Conservation (phyloP, 805 yeast species). For the Starmera caribaea region DNA sequence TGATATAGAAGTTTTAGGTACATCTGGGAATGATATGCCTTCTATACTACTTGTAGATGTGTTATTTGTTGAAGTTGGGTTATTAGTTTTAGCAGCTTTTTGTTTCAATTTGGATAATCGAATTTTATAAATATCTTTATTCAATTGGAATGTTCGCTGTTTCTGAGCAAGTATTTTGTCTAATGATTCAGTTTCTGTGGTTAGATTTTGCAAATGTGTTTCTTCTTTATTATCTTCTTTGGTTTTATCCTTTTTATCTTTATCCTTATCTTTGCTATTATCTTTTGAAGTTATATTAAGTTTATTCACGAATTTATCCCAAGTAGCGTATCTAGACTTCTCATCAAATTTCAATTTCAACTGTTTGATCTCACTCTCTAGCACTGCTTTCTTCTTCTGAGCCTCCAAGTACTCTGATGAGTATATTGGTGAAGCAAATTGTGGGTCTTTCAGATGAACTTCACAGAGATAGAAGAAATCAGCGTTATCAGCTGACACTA, state of each 20-base stretch:
- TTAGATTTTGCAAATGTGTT: slow-evolving; percentile 8
- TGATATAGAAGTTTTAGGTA: no score
- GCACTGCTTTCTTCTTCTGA: slow-evolving; percentile 7
- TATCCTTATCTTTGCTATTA: slow-evolving; percentile 11
- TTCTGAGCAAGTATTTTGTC: slow-evolving; percentile 16
- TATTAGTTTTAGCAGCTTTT: not conserved
- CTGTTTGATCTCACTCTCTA: slow-evolving; percentile 12
- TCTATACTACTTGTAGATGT: no score
- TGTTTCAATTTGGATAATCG: slow-evolving; percentile 22
- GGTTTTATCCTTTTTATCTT: slow-evolving; percentile 8
- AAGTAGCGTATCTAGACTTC: slow-evolving; percentile 15
- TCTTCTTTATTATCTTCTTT: slow-evolving; percentile 14
- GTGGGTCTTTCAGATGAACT: slow-evolving; percentile 12
- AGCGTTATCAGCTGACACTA: slow-evolving; percentile 16
- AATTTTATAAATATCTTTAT: slow-evolving; percentile 29
- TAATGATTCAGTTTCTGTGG: slow-evolving; percentile 1
- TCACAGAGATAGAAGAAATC: slow-evolving; percentile 20
- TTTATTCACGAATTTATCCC: slow-evolving; percentile 16
- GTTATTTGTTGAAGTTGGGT: no score
- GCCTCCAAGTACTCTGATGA: slow-evolving; percentile 15
- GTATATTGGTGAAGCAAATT: slow-evolving; percentile 15
- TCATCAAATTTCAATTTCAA: slow-evolving; percentile 18
- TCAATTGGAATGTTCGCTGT: slow-evolving; percentile 28
- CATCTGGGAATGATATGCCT: no score
- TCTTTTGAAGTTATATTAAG: slow-evolving; percentile 6